phyloP scores from a whole-genome alignment of 2,329 filamentous ascomycete species.

The Exophiala sp. region DNA sequence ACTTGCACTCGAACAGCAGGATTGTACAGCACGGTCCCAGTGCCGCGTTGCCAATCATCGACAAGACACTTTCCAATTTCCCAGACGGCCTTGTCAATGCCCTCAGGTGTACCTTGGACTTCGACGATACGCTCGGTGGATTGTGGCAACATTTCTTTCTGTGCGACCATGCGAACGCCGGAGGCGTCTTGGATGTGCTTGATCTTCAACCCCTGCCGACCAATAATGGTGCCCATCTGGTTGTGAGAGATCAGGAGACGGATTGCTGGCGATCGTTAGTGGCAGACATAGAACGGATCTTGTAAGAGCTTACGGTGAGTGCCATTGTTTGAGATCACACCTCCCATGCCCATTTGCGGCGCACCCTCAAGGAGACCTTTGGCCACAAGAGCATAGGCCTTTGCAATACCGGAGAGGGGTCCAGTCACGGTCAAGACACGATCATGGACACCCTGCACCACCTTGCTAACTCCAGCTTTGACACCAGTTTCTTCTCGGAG shows the following conservation, averaged over 20 bases:
- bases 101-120: slow-evolving; percentile 88
- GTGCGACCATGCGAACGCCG: slow-evolving; percentile 96
- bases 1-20: slow-evolving; percentile 83
- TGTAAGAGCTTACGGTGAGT: slow-evolving; percentile 75
- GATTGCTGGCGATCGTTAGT: slow-evolving; percentile 62
- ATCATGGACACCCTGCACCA: slow-evolving; percentile 95
- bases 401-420: slow-evolving; percentile 79
- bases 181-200: slow-evolving; percentile 98
- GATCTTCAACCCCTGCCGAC: slow-evolving; percentile 93
- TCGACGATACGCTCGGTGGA: slow-evolving; percentile 98
- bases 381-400: slow-evolving; percentile 90
- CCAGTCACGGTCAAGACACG: slow-evolving; percentile 95
- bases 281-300: background rate
- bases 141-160: slow-evolving; percentile 99
- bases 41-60: slow-evolving; percentile 96
- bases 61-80: slow-evolving; percentile 98
- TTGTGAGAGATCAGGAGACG: slow-evolving; percentile 99
- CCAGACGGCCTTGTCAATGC: slow-evolving; percentile 94
- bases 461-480: slow-evolving; percentile 97
- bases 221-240: slow-evolving; percentile 99
- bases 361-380: slow-evolving; percentile 89
- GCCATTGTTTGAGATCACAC: slow-evolving; percentile 78
- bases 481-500: slow-evolving; percentile 96
- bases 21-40: slow-evolving; percentile 96
- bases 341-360: slow-evolving; percentile 93